Conservation (phyloP, 2,329 filamentous ascomycete genomes). For the Onygenales sp. region DNA sequence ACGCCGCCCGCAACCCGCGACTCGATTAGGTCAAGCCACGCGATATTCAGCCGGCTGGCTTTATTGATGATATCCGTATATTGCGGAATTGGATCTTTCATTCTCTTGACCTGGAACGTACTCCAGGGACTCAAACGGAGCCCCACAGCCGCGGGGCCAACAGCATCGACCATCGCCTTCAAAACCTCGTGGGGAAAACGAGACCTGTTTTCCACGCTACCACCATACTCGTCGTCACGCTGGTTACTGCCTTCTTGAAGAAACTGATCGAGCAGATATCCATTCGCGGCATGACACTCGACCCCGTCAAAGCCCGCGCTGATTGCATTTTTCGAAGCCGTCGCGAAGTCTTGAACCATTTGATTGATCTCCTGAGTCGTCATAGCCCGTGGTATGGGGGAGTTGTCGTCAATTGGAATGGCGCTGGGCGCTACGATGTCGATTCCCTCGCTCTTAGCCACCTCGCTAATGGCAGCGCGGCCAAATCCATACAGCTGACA, state of each 20-base stretch:
- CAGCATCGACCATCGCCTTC: slow-evolving; percentile 30
- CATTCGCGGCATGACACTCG: slow-evolving; percentile 42
- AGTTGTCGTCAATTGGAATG: no score
- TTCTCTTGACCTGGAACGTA: slow-evolving; percentile 41
- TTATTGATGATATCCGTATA: slow-evolving; percentile 49
- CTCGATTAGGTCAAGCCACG: slow-evolving; percentile 55
- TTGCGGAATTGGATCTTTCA: slow-evolving; percentile 53
- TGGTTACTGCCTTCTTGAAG: slow-evolving; percentile 38
- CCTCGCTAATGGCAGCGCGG: slow-evolving; percentile 38
- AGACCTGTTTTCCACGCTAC: slow-evolving; percentile 41
- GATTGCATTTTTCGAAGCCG: slow-evolving; percentile 43
- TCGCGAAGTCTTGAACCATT: slow-evolving; percentile 33
- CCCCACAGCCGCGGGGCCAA: slow-evolving; percentile 37
- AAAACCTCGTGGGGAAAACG: slow-evolving; percentile 47
- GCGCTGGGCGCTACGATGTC: slow-evolving; percentile 9
- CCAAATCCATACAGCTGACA: slow-evolving; percentile 55
- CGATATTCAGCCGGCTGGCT: slow-evolving; percentile 44
- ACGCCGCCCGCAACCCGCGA: slow-evolving; percentile 34
- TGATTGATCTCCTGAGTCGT: slow-evolving; percentile 32
- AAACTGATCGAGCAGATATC: slow-evolving; percentile 45
- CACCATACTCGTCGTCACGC: slow-evolving; percentile 42
- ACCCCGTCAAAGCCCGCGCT: slow-evolving; percentile 46
- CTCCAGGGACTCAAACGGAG: slow-evolving; percentile 41
- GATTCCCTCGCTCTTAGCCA: slow-evolving; percentile 17
- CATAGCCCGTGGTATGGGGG: no score